Base-by-base conservation (phyloP, 805 yeast genomes). In the Huiozyma naganishii region DNA sequence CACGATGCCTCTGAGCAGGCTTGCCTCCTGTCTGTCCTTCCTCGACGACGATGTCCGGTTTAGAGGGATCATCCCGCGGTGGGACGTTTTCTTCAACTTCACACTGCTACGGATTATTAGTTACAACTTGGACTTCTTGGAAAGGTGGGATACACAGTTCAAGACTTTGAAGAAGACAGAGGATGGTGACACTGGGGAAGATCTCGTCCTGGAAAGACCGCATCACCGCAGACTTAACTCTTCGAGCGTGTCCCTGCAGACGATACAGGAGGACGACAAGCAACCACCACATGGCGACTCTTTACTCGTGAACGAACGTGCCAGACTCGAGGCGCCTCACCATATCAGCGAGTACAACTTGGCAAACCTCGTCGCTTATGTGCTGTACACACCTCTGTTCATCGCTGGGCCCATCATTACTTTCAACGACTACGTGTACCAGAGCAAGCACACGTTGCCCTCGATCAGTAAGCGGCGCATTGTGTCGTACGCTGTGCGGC, bases 11-110 rank as follows among this genome's bases (percentile, higher is more conserved):
- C 71, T 74, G 39, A 80, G 76, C 0, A 52, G 57, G 7, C 38
- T 78, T 6, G 54, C 58, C 42, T 55, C 70, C 0, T 47, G 52
- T 1, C 59, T 84, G n/a, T 58, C 68, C 0, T 64, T 73, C 33
- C 61, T 84, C 52, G 95, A 87, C 54, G 52, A 65, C 28, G 72
- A 74, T 0, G 9, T 41, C 10, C 11, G 30, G 1, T 81, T 74
- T 52, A 72, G 73, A 40, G 97, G 97, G 0, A 72, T 89, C 10
- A 80, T 92, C 48, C 71, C 78, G 12, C 73, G 97, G 53, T 92
- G 99, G 99, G 97, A 92, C 58, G 97, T 92, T 4, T 86, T 84
- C 53, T 92, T 79, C 71, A 92, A 92, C 64, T 88, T 94, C 64
- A 82, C 95, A 1, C 66, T 90, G 47, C 70, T 92, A 43, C 73